Evolutionary conservation across 306 rosid genomes (phyloP).

Genomic region (Arachis hypogaea): DNA sequence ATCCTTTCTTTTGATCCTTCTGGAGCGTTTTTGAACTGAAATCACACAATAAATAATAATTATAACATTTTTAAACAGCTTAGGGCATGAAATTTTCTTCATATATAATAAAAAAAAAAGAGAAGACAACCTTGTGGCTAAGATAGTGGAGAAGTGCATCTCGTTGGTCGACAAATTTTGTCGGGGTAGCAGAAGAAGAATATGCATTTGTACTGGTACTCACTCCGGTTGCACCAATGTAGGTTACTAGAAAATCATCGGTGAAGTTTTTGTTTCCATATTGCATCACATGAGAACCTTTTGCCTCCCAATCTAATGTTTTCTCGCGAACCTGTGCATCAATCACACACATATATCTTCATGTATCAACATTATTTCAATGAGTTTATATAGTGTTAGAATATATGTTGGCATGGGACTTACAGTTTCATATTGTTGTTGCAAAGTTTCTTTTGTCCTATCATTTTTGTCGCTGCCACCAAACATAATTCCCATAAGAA

Average conservation of each 20-base stretch:
- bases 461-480: conserved; percentile 54
- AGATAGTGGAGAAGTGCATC: conserved; percentile 51
- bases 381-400: too few relatives aligned
- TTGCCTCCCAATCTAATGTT: conserved; percentile 10
- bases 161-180: conserved; percentile 45
- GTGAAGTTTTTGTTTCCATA: conserved; percentile 45
- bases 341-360: background rate
- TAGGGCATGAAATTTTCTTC: background rate
- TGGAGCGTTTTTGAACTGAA: conserved; percentile 52
- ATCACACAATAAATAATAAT: background rate
- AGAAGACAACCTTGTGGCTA: conserved; percentile 38
- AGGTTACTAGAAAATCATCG: conserved; percentile 39
- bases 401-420: background rate
- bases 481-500: background rate
- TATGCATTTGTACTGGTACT: background rate
- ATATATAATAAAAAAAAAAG: too few relatives aligned
- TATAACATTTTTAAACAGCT: too few relatives aligned
- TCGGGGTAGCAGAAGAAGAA: background rate
- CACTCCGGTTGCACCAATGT: conserved; percentile 45
- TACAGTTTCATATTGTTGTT: conserved; percentile 56
- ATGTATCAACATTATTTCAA: background rate
- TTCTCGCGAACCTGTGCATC: conserved; percentile 51
- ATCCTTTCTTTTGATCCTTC: conserved; percentile 40
- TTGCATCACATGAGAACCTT: conserved; percentile 59
- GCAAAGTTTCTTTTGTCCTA: conserved; percentile 50